Base-by-base conservation (phyloP, 768 basidiomycete genomes). In the Hemileccinum impolitum region DNA sequence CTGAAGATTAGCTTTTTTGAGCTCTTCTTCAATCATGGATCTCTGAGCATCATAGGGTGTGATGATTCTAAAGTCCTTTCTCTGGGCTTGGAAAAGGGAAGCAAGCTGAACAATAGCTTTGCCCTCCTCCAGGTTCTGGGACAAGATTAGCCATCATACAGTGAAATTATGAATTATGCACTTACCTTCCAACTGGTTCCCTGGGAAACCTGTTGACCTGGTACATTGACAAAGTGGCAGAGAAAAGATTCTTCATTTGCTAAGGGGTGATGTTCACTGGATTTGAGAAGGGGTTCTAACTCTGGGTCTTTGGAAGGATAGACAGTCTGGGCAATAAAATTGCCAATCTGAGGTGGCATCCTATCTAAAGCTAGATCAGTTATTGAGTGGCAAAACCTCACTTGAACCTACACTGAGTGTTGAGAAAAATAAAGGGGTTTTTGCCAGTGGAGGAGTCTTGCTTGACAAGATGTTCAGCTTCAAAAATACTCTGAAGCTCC, bases 41-140 rank as follows among this genome's bases (percentile, higher is more conserved):
- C 85, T 74, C 62, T 93, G 90, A 7, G 74, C 80, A 64, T 87
- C 87, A 74, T 93, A 93, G 0, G 90, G 90, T 10, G 87, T 90
- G 44, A 93, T 85, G 38, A 93, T 81, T 28, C 76, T 74, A 62
- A 75, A 91, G 0, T 69, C 65, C 52, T 72, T 76, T 0, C 63
- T 53, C 44, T 78, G 63, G 3, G 70, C 65, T 57, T 87, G 75
- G 35, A 90, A 76, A 37, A 78, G 72, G 35, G 65, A 56, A 36
- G 85, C 82, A 58, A 91, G 69, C 45, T 75, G 67, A 9, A 89
- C 51, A 31, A 85, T 76, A 40, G 75, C 74, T 39, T 78, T 60
- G 58, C 72, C 66, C 66, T 93, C 90, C 30, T 64, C 57, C 17
- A 56, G 36, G 69, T 90, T 91, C 89, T 91, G 52, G 43, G 38